Percentiles rank a stretch among this genome's conserved stretches.
phyloP scores from a whole-genome alignment of 2,329 filamentous ascomycete genomes.

The Aureobasidium leucospermi region DNA sequence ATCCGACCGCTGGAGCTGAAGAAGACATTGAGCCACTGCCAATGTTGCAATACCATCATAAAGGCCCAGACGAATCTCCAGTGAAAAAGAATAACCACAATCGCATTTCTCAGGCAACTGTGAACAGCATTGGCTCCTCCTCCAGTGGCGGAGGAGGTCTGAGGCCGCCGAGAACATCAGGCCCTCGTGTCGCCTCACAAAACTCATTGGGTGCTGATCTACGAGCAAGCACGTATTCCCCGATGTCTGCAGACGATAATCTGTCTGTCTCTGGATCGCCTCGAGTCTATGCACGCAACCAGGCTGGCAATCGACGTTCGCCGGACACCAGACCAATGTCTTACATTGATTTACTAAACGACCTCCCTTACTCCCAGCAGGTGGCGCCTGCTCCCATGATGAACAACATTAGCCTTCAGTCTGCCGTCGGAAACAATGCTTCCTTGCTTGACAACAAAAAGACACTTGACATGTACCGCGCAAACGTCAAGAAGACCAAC shows the following conservation, averaged over 20 bases:
- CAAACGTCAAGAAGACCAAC: constrained; percentile 95
- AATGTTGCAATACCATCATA: constrained; percentile 46
- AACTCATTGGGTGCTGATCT: constrained; percentile 70
- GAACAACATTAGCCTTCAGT: constrained; percentile 74
- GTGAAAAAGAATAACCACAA: constrained; percentile 21
- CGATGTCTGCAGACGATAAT: constrained; percentile 38
- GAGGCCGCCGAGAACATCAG: constrained; percentile 44
- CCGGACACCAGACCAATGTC: constrained; percentile 53
- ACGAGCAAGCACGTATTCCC: constrained; percentile 54
- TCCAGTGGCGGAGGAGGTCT: constrained; percentile 19
- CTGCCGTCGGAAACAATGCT: constrained; percentile 77
- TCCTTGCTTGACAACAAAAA: constrained; percentile 86
- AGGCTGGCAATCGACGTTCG: constrained; percentile 47
- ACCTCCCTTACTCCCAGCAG: constrained; percentile 72
- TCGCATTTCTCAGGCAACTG: constrained; percentile 25
- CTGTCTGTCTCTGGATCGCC: constrained; percentile 32
- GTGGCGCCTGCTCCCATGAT: constrained; percentile 56
- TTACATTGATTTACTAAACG: constrained; percentile 54
- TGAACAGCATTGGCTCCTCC: constrained; percentile 25
- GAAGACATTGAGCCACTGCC: constrained; percentile 23
- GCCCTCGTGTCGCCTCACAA: constrained; percentile 65
- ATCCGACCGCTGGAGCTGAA: constrained; percentile 19
- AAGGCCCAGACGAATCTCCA: constrained; percentile 32
- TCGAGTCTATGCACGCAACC: constrained; percentile 37
- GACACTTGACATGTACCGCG: constrained; percentile 94